Conservation (phyloP, 129 eudicot genomes). For the Chrysanthemum lavandulifolium region DNA sequence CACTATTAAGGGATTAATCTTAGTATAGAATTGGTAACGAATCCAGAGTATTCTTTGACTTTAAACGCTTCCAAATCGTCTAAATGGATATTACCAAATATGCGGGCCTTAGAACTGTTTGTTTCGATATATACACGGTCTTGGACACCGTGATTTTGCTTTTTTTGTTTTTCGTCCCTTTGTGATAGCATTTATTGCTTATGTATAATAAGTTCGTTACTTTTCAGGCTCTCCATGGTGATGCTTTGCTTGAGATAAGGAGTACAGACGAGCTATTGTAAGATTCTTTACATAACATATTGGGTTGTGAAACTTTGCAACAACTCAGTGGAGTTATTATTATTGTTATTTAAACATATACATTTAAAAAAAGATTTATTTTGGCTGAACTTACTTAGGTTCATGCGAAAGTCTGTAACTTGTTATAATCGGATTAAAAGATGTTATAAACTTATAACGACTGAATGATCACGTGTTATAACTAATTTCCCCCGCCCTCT, state of each 20-base stretch:
- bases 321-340: constrained; percentile 10
- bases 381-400: constrained; percentile 7
- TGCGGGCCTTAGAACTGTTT: too few species aligned
- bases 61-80: too few species aligned
- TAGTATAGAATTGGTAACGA: neutral
- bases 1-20: too few species aligned
- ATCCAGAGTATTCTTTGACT: neutral
- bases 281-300: constrained; percentile 29
- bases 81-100: too few species aligned
- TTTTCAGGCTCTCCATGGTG: constrained; percentile 77
- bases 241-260: constrained; percentile 81
- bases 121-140: too few species aligned
- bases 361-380: neutral
- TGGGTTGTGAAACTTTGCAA: constrained; percentile 8
- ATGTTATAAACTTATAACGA: constrained; percentile 11
- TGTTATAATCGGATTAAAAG: constrained; percentile 5
- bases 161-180: neutral
- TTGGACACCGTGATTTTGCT: too few species aligned
- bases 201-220: neutral
- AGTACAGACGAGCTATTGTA: constrained; percentile 79
- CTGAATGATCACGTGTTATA: neutral
- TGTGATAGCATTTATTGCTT: constrained; percentile 13
- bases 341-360: neutral
- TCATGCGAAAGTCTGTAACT: constrained; percentile 3
- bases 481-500: constrained; percentile 9